Evolutionary conservation across 208 protist genomes (phyloP).

Genomic region (Crithidia sp.): DNA sequence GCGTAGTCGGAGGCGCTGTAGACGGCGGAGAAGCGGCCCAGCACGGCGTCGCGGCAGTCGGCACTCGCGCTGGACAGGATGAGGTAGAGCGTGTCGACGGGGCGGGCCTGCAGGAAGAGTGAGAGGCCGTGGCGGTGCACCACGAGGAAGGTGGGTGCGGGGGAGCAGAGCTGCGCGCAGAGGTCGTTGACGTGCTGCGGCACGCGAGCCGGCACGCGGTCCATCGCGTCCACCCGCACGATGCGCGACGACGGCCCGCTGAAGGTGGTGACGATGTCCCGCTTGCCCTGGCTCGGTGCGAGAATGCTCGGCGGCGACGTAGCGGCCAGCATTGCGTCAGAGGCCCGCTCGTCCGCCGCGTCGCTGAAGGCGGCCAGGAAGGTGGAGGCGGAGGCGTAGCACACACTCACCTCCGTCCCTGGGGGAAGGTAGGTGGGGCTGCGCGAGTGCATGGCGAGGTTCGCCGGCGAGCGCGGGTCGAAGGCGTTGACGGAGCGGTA

Average conservation of each 20-base stretch:
- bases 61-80: constrained; percentile 62
- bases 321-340: constrained; percentile 60
- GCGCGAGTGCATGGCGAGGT: constrained; percentile 60
- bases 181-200: constrained; percentile 62
- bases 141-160: constrained; percentile 66
- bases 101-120: constrained; percentile 75
- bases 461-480: constrained; percentile 37
- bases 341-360: constrained; percentile 32
- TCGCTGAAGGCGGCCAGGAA: constrained; percentile 57
- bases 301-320: constrained; percentile 68
- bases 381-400: constrained; percentile 57
- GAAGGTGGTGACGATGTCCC: constrained; percentile 75
- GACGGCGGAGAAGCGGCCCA: constrained; percentile 74
- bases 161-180: constrained; percentile 68
- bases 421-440: constrained; percentile 54
- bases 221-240: constrained; percentile 83
- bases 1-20: constrained; percentile 79
- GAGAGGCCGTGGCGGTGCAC: constrained; percentile 83
- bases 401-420: constrained; percentile 65
- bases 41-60: constrained; percentile 61
- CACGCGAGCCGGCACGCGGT: constrained; percentile 35
- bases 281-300: constrained; percentile 63
- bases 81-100: constrained; percentile 86
- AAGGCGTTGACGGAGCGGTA: constrained; percentile 72
- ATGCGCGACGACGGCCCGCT: constrained; percentile 55